Evolutionary conservation across 1,284 basidiomycete species (phyloP).

Genomic region (Schizophyllum amplum): DNA sequence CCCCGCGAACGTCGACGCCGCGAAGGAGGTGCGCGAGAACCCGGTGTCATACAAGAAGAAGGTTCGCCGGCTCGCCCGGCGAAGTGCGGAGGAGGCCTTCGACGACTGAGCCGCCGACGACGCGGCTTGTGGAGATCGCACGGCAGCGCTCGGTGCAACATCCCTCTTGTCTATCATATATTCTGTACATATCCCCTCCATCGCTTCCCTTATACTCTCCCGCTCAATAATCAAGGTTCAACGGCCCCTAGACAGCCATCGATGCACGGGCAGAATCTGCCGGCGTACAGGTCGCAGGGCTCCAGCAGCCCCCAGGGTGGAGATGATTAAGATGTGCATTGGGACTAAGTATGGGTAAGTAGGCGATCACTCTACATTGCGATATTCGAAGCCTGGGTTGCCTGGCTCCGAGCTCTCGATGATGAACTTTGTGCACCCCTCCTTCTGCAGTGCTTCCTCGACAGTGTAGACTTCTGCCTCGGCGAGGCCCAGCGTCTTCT

Average conservation of each 20-base stretch:
- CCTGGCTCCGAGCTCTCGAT: constrained; percentile 88
- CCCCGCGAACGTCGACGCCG: constrained; percentile 96
- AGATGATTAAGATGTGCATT: background rate
- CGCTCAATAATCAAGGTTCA: background rate
- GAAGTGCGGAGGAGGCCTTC: constrained; percentile 81
- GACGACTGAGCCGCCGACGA: constrained; percentile 30
- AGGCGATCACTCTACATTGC: constrained; percentile 41
- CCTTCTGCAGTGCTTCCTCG: constrained; percentile 59
- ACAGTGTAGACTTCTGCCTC: constrained; percentile 65
- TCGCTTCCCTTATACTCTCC: background rate
- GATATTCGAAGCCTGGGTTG: constrained; percentile 78
- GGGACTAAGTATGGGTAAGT: background rate
- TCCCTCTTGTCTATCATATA: background rate
- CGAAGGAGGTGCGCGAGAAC: constrained; percentile 81
- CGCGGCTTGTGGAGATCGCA: background rate
- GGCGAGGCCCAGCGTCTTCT: constrained; percentile 72
- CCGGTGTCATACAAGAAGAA: constrained; percentile 84
- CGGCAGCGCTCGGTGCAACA: background rate
- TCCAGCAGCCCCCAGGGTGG: too few species aligned
- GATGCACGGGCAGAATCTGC: too few species aligned
- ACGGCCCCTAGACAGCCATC: background rate
- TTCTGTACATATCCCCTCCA: background rate
- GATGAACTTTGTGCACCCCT: constrained; percentile 57
- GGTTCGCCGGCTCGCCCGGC: constrained; percentile 78
- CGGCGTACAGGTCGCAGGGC: too few species aligned